Base-by-base conservation (phyloP, 2,329 filamentous ascomycete genomes). In the Scytalidium sp. region DNA sequence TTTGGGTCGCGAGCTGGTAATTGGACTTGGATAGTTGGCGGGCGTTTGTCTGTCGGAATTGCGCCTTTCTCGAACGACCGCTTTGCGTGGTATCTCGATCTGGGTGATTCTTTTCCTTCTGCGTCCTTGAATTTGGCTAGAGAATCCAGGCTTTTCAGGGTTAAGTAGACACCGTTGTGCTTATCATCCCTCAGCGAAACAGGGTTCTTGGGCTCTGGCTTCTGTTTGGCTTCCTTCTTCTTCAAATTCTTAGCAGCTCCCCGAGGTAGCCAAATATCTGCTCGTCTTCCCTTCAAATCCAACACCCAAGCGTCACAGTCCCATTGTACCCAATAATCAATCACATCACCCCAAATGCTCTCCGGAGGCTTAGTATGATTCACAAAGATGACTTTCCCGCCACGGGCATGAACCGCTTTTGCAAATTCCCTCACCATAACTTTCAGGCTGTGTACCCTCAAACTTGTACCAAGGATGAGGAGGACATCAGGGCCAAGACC, bases 301-400 rank as follows among this genome's bases (percentile, higher is more conserved):
- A 75, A 66, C 1, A 89, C 84, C 85, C 85, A 90, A 3, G 80
- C 80, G 57, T 90, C 86, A 52, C 85, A 89, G 60, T 89, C 85
- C 84, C 84, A 88, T 54, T 86, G 76, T 1, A 90, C 76, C 80
- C 85, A 88, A 54, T 84, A 87, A 66, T 90, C 86, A 47, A 90
- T 85, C 0, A 88, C 70, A 47, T 88, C 85, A 1, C 84, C 81
- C 86, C 86, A 90, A 1, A 77, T 79, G 60, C 85, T 89, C 60
- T 88, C 84, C 0, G 85, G 75, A 0, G 85, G 85, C 59, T 86
- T 86, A 1, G 85, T 88, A 19, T 84, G 79, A 65, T 90, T 90
- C 54, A 89, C 81, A 67, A 88, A 88, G 3, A 89, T 74, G 0
- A 90, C 85, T 48, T 80, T 85, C 49, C 85, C 85, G 20, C 81